Evolutionary conservation across 805 yeast genomes (phyloP).

Genomic region (Barnettozyma populi): DNA sequence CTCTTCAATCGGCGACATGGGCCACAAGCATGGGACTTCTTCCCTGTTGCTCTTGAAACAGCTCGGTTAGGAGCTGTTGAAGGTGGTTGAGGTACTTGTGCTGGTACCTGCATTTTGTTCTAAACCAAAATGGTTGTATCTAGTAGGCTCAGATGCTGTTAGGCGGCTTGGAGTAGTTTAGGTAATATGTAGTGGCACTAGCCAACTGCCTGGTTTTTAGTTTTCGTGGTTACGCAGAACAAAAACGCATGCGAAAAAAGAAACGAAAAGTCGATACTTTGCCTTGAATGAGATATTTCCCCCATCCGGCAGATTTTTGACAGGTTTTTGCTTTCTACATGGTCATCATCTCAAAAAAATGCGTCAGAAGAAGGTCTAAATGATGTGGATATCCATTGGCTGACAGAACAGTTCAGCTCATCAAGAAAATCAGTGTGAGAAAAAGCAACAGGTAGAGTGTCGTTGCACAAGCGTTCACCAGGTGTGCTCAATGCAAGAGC

Average conservation of each 20-base stretch:
- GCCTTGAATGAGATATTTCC: background rate
- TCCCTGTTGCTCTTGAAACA: conserved; percentile 10
- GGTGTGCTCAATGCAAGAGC: background rate
- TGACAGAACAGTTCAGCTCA: background rate
- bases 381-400: background rate
- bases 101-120: background rate
- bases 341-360: background rate
- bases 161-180: background rate
- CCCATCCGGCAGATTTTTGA: background rate
- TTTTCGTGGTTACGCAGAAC: background rate
- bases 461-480: background rate
- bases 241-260: background rate
- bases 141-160: background rate
- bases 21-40: conserved; percentile 27
- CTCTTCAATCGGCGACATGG: conserved; percentile 26
- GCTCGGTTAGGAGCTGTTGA: conserved; percentile 2
- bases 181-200: background rate
- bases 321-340: background rate
- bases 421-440: background rate
- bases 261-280: background rate
- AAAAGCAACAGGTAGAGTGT: no score
- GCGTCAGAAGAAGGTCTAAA: background rate
- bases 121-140: no score
- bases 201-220: background rate
- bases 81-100: background rate